Conservation (phyloP, 345 rosid genomes). For the Conringia planisiliqua region DNA sequence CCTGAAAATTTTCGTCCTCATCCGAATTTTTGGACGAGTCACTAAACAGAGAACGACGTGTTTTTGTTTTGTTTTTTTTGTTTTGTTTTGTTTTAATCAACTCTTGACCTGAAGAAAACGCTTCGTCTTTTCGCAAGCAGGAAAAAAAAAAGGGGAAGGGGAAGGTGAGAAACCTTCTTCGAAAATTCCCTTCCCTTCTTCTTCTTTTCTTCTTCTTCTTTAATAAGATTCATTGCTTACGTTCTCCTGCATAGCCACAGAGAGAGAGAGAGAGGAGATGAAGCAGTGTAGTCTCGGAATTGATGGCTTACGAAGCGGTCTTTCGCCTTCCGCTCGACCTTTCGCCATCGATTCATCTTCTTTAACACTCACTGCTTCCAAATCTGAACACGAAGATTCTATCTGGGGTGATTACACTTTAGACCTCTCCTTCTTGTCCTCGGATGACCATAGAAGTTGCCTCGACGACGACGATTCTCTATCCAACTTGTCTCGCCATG, state of each 20-base stretch:
- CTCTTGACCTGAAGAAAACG: slow-evolving; percentile 22
- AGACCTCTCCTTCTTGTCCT: slow-evolving; percentile 33
- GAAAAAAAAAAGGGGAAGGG: neutral
- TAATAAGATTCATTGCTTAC: neutral
- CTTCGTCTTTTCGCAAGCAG: neutral
- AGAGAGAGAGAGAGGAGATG: slow-evolving; percentile 10
- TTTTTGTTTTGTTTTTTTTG: neutral
- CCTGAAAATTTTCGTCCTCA: slow-evolving; percentile 1
- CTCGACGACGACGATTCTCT: slow-evolving; percentile 20
- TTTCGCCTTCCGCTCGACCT: slow-evolving; percentile 19
- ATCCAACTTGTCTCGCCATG: slow-evolving; percentile 29
- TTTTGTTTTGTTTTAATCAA: neutral
- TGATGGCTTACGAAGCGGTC: slow-evolving; percentile 29
- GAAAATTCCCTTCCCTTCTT: slow-evolving; percentile 19
- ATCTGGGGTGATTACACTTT: slow-evolving; percentile 27
- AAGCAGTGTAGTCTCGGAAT: slow-evolving; percentile 17
- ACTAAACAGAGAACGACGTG: slow-evolving; percentile 15
- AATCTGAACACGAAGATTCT: slow-evolving; percentile 31
- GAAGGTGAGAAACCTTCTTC: slow-evolving; percentile 25
- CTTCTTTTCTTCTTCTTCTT: neutral
- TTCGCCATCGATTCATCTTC: slow-evolving; percentile 21
- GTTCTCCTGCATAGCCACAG: neutral
- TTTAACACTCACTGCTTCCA: neutral
- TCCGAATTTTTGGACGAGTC: slow-evolving; percentile 24
- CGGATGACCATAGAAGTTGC: slow-evolving; percentile 32